Conservation (phyloP, 1,139 yeast species). For the Suhomyces chickasaworum region DNA sequence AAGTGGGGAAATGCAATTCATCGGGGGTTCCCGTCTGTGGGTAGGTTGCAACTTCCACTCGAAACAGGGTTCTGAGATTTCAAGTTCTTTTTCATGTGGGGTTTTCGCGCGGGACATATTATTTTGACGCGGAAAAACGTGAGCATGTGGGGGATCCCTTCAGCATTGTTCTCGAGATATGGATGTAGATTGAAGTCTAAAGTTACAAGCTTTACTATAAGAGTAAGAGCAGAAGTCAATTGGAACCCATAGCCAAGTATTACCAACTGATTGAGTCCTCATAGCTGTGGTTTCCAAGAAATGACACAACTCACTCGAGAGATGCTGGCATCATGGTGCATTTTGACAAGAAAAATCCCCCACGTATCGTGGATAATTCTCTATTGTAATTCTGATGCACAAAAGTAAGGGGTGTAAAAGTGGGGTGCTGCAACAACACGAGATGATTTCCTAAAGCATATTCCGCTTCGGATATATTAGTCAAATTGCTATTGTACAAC, state of each 20-base stretch:
- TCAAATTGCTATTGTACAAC: not conserved
- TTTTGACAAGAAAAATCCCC: conserved; percentile 1
- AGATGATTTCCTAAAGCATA: not conserved
- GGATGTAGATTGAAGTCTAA: not conserved
- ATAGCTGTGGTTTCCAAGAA: not conserved
- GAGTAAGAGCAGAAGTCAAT: too few species aligned
- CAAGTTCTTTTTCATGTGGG: not conserved
- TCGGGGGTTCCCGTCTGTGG: not conserved
- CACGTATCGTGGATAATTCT: not conserved
- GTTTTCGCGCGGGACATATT: not conserved
- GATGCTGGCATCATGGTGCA: not conserved
- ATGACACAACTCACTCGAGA: not conserved
- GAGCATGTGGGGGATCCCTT: not conserved
- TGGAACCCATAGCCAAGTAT: too few species aligned
- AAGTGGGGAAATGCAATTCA: not conserved
- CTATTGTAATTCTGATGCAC: not conserved
- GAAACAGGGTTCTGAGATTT: not conserved
- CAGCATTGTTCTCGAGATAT: not conserved
- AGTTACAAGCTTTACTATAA: too few species aligned
- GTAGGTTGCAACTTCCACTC: not conserved
- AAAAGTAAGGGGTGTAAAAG: not conserved
- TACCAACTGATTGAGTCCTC: too few species aligned
- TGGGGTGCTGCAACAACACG: not conserved
- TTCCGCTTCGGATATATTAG: not conserved
- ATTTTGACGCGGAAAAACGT: not conserved